phyloP scores from a whole-genome alignment of 768 basidiomycete genomes.

The Royoungia palumana region DNA sequence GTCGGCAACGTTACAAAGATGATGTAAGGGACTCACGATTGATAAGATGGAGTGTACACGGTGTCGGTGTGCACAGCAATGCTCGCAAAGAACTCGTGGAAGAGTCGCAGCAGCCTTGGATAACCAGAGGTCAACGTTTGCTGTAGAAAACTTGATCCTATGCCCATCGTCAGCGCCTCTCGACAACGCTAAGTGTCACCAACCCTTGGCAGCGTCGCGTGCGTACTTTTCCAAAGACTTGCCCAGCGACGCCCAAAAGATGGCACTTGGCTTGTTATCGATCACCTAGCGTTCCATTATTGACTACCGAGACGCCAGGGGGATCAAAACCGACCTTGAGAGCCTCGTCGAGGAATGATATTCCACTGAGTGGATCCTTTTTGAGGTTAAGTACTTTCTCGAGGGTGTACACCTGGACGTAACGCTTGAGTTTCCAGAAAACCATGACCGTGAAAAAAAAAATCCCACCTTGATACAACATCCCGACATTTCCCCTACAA shows the following conservation, averaged over 20 bases:
- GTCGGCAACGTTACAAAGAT: slow-evolving; percentile 6
- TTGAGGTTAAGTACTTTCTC: slow-evolving; percentile 92
- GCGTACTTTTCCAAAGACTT: slow-evolving; percentile 79
- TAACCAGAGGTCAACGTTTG: slow-evolving; percentile 86
- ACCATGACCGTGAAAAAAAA: no score
- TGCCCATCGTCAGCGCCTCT: slow-evolving; percentile 2
- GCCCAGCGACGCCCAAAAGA: slow-evolving; percentile 85
- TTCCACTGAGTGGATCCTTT: slow-evolving; percentile 73
- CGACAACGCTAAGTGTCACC: slow-evolving; percentile 2
- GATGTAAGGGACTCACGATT: slow-evolving; percentile 54
- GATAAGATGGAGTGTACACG: slow-evolving; percentile 75
- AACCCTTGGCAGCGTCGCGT: slow-evolving; percentile 78
- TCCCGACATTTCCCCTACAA: slow-evolving; percentile 82
- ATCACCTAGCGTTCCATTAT: slow-evolving; percentile 51
- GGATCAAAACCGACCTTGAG: slow-evolving; percentile 65
- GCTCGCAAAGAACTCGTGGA: slow-evolving; percentile 96
- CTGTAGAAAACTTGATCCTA: slow-evolving; percentile 87
- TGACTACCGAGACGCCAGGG: background rate
- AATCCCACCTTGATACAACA: slow-evolving; percentile 85
- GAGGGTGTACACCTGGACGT: slow-evolving; percentile 78
- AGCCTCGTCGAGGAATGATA: slow-evolving; percentile 85
- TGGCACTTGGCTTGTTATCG: slow-evolving; percentile 87
- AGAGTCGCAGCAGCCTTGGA: slow-evolving; percentile 81
- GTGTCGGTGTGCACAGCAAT: slow-evolving; percentile 96
- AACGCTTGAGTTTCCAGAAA: background rate